A percentile compares a stretch with the other conserved stretches of the same genome.
Conservation (phyloP, 2,329 filamentous ascomycete genomes). For the Fusarium sp. region DNA sequence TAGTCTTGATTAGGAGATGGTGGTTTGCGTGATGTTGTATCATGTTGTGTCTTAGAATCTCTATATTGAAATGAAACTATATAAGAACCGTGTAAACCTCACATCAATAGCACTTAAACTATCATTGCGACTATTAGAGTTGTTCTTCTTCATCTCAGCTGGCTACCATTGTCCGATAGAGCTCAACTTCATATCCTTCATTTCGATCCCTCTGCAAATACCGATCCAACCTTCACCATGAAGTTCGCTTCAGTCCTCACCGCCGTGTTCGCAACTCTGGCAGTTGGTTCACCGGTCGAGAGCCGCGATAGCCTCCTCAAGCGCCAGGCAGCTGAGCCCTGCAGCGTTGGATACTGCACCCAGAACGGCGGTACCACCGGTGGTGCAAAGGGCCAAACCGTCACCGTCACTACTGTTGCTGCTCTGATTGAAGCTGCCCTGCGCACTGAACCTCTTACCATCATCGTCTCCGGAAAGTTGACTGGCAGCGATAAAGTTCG, state of each 20-base stretch:
- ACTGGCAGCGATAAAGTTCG: constrained; percentile 44
- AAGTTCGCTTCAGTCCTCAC: constrained; percentile 32
- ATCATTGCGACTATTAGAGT: background rate
- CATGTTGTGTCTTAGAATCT: accelerated
- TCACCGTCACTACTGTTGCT: constrained; percentile 48
- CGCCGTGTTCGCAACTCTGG: constrained; percentile 35
- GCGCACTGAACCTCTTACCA: constrained; percentile 47
- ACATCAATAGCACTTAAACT: no score
- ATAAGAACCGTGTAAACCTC: constrained; percentile 16
- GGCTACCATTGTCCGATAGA: background rate
- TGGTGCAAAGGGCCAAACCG: constrained; percentile 48
- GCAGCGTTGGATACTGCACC: constrained; percentile 52
- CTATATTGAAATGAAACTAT: background rate
- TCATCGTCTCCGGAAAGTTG: constrained; percentile 50
- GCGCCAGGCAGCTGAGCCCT: constrained; percentile 65
- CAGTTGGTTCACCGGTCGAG: constrained; percentile 32
- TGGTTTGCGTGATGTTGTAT: background rate
- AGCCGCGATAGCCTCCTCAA: constrained; percentile 35
- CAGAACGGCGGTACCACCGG: constrained; percentile 53
- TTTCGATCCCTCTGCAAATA: background rate
- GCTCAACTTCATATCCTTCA: background rate
- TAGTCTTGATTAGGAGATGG: constrained; percentile 11
- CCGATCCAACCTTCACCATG: constrained; percentile 19
- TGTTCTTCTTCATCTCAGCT: background rate
- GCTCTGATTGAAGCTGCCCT: constrained; percentile 49